Conservation (phyloP, 345 rosid species). For the Firmiana major region DNA sequence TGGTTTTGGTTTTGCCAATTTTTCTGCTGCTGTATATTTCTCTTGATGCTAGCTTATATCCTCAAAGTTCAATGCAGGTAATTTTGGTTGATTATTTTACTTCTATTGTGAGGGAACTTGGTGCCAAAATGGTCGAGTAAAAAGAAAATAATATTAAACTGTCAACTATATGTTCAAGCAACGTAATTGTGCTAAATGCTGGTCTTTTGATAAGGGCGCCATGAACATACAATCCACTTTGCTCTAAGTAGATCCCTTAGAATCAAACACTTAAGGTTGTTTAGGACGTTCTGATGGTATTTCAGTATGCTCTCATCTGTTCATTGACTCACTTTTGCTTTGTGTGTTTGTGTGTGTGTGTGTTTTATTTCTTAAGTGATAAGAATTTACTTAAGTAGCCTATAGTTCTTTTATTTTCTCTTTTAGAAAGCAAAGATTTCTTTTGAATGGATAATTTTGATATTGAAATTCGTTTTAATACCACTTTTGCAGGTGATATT, state of each 20-base stretch:
- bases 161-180: neutral
- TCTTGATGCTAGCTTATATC: neutral
- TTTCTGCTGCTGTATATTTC: neutral
- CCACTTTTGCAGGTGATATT: conserved; percentile 63
- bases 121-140: neutral
- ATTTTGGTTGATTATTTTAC: neutral
- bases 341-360: too few species aligned
- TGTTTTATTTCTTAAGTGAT: neutral
- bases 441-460: neutral
- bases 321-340: neutral
- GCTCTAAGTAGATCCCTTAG: neutral
- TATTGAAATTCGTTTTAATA: conserved; percentile 9
- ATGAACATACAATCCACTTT: neutral
- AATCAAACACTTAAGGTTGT: neutral
- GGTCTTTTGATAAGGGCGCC: neutral
- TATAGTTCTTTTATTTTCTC: neutral
- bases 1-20: neutral
- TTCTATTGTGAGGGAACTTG: neutral
- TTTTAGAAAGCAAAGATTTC: neutral
- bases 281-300: neutral
- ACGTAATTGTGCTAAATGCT: neutral
- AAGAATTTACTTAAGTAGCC: neutral
- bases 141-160: neutral
- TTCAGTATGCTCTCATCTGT: neutral
- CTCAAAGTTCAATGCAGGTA: neutral